These are phyloP conservation scores for Bruguiera sexangula DNA, from an alignment of 345 rosid genomes.

Conservation along the genomic window DNA sequence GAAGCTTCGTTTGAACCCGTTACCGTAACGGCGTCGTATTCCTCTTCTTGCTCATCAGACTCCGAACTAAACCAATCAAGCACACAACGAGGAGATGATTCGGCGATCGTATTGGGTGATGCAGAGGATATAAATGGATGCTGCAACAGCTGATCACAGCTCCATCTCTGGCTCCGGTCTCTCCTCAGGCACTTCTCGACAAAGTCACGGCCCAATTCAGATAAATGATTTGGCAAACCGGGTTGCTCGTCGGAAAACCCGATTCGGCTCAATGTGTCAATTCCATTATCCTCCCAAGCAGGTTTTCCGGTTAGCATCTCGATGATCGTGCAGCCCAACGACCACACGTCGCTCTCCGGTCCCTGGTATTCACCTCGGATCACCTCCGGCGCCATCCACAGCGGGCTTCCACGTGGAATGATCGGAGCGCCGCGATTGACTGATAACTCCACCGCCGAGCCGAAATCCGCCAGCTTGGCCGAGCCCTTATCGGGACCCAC, in stretches of 20 bases:
- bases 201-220: conserved; percentile 58
- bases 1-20: background rate
- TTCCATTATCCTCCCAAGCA: conserved; percentile 64
- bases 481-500: conserved; percentile 29
- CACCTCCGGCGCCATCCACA: conserved; percentile 97
- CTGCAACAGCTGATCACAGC: conserved; percentile 60
- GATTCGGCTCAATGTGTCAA: conserved; percentile 48
- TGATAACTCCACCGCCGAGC: conserved; percentile 41
- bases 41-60: conserved; percentile 26
- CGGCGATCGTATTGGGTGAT: conserved; percentile 16
- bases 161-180: conserved; percentile 56
- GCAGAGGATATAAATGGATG: conserved; percentile 55
- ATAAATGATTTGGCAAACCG: conserved; percentile 38
- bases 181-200: conserved; percentile 55
- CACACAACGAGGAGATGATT: conserved; percentile 73
- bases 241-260: conserved; percentile 57
- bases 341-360: conserved; percentile 82
- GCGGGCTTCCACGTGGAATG: conserved; percentile 74
- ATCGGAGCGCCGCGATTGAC: background rate
- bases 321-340: conserved; percentile 65
- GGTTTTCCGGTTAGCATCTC: conserved; percentile 77
- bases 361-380: conserved; percentile 62
- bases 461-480: conserved; percentile 76
- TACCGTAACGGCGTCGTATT: conserved; percentile 11
- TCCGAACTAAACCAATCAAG: conserved; percentile 53